Evolutionary conservation across 495 filamentous ascomycete genomes (phyloP), one percentile per base, ranked within the genome.

Genomic region (Aspergillus indologenus): DNA sequence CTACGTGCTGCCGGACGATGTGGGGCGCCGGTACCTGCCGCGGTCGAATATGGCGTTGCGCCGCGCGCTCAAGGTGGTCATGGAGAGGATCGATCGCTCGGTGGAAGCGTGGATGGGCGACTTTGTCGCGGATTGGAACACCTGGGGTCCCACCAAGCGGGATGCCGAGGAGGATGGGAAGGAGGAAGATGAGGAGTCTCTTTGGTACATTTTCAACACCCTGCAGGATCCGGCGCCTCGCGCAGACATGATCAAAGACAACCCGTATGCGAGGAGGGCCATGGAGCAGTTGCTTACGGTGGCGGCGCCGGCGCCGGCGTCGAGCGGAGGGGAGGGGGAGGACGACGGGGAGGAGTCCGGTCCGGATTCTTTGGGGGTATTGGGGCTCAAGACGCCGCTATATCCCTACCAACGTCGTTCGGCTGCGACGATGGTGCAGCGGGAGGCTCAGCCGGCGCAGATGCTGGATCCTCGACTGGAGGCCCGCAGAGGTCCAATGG

Each of bases 141-240:
- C 34, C 12, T 40, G 34, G 5, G 34, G 34, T 29, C 34, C 34
- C 7, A 40, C 12, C 34, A 40, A 2, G 6, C 5, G 2, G 12
- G 34, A 15, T 40, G 34, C 7, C 5, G 34, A 11, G 34, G 5
- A 8, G 2, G 34, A 15, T 40, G 34, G 34, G 34, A 40, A 40
- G 7, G 34, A 40, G 34, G 7, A 15, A 4, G 77, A 87, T 6
- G 75, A 85, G 42, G 71, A 83, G 14, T 90, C 90, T 0, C 71
- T 97, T 0, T 89, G 92, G 63, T 85, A 90, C 58, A 83, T 96
- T 60, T 98, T 95, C 75, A 98, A 97, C 73, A 90, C 80, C 3
- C 73, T 96, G 9, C 79, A 87, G 12, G 86, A 91, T 11, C 93
- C 93, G 0, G 65, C 78, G 2, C 89, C 91, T 8, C 61, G 61